phyloP scores from a whole-genome alignment of 2,329 filamentous ascomycete genomes.

The Fusarium camptoceras region DNA sequence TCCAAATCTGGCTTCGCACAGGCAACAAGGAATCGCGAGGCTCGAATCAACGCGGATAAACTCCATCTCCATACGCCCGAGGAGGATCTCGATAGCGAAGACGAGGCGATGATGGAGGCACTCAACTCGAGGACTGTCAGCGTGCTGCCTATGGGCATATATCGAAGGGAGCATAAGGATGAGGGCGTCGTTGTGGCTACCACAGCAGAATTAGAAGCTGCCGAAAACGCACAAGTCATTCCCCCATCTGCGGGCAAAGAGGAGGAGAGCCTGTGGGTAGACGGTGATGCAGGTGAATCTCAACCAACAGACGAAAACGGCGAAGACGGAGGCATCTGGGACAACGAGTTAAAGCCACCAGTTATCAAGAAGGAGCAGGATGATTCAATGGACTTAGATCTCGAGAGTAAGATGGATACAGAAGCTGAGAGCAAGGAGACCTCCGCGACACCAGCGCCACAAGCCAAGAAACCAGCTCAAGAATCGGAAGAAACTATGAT shows the following conservation, averaged over 20 bases:
- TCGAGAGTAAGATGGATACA: constrained; percentile 41
- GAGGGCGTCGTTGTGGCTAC: constrained; percentile 66
- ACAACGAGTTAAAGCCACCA: constrained; percentile 52
- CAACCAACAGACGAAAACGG: constrained; percentile 47
- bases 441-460: constrained; percentile 38
- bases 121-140: constrained; percentile 48
- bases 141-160: constrained; percentile 67
- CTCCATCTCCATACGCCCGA: constrained; percentile 60
- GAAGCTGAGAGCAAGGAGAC: constrained; percentile 42
- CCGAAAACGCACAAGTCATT: constrained; percentile 56
- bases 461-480: constrained; percentile 48
- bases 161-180: constrained; percentile 65
- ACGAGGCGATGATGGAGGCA: constrained; percentile 56
- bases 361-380: constrained; percentile 60
- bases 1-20: constrained; percentile 55
- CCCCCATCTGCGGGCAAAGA: constrained; percentile 48
- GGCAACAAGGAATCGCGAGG: constrained; percentile 53
- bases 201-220: constrained; percentile 67
- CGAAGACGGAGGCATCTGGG: constrained; percentile 59
- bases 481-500: constrained; percentile 56
- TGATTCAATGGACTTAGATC: constrained; percentile 57
- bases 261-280: constrained; percentile 61
- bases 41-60: constrained; percentile 67
- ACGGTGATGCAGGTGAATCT: constrained; percentile 49
- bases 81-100: constrained; percentile 60